Evolutionary conservation across 352 stramenopile genomes (phyloP), one percentile per base, ranked within the genome.

Genomic region (Globisporangium orthogonon): DNA sequence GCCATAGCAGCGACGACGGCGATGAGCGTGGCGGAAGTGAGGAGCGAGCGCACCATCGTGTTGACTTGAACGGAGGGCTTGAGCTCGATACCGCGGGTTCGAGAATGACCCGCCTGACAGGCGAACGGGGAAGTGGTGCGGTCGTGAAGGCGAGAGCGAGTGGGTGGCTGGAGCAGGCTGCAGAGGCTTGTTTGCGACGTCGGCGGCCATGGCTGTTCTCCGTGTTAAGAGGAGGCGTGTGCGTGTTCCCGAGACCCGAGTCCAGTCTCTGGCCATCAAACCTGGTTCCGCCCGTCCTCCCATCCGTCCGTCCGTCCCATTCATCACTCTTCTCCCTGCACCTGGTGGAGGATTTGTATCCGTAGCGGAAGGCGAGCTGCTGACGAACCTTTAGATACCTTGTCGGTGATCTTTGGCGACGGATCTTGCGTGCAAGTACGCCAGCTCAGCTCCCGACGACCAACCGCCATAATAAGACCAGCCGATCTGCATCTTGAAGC

Each of bases 1-100:
- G 39, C n/a, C 11, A 37, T n/a, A 3, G 50, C 33, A 15, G 30
- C 4, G 53, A 58, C 18, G 30, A 43, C 30, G 44, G 35, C 39
- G 7, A 43, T n/a, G 41, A 58, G 17, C 53, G 31, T 30, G 23
- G 43, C 11, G 17, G 41, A 45, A 30, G 51, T 58, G 30, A 58
- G 29, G 52, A 57, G 52, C 13, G 15, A 17, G n/a, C 41, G n/a
- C 43, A 33, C 40, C 52, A 57, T 57, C 33, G 11, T 23, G 7
- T 5, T n/a, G 23, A 2, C n/a, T 31, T 15, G 3, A n/a, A 28
- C 10, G 15, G 30, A 29, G 3, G 30, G 28, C 48, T 40, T 13
- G 30, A 17, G 48, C 48, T 43, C 44, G 44, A 49, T n/a, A 18
- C 18, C n/a, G 18, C 44, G 18, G 15, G n/a, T 41, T 40, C 30